Conservation (phyloP, 371 early-diverging fungal genomes). For the Mucor indicus region DNA sequence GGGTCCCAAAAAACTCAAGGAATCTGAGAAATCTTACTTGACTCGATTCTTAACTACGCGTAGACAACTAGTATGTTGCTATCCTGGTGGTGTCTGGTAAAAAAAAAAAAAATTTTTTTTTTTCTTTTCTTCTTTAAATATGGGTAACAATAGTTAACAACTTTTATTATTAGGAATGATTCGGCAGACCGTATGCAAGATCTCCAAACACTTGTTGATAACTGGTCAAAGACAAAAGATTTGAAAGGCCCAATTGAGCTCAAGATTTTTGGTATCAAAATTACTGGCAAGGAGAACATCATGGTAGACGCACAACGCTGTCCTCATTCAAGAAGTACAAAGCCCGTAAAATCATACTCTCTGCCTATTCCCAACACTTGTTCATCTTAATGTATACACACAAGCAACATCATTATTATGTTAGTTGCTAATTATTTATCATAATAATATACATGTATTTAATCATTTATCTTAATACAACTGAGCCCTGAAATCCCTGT, state of each 20-base stretch:
- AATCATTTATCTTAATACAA: too few species aligned
- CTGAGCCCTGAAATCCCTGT: too few species aligned
- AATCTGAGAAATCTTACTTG: constrained; percentile 34
- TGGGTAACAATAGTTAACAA: too few species aligned
- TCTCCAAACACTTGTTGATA: constrained; percentile 29
- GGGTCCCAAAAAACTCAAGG: constrained; percentile 23
- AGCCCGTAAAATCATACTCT: constrained; percentile 11
- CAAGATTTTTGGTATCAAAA: constrained; percentile 27
- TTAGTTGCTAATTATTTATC: too few species aligned
- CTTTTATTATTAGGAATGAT: constrained; percentile 30
- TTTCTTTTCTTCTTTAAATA: neutral
- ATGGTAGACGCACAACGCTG: constrained; percentile 24
- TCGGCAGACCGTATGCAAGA: constrained; percentile 44
- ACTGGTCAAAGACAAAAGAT: constrained; percentile 35
- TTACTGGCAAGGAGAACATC: constrained; percentile 41
- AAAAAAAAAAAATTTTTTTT: neutral
- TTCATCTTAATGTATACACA: constrained; percentile 13
- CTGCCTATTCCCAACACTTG: constrained; percentile 40
- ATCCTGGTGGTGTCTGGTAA: constrained; percentile 45
- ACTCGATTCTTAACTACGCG: constrained; percentile 42
- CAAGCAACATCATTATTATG: too few species aligned
- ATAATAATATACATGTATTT: too few species aligned
- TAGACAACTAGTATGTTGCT: constrained; percentile 44
- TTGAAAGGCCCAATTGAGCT: constrained; percentile 26
- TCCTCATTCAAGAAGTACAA: constrained; percentile 3